Conservation (phyloP, 441 rosid species). For the Francoa sonchifolia region DNA sequence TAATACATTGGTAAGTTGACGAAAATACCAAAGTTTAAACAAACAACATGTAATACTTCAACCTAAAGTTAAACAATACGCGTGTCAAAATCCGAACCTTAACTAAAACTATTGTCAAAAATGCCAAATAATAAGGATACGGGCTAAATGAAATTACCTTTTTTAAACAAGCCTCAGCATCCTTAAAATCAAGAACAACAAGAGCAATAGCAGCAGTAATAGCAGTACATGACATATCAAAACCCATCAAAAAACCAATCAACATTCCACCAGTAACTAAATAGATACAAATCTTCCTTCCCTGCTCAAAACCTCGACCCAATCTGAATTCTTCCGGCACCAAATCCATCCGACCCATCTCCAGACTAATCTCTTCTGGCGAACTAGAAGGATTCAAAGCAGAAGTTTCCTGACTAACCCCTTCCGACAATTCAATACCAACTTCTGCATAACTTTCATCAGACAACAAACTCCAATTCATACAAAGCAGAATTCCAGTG, state of each 20-base stretch:
- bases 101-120: too few species aligned
- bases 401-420: constrained; percentile 26
- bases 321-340: neutral
- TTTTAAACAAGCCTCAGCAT: constrained; percentile 58
- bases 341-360: constrained; percentile 8
- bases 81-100: too few species aligned
- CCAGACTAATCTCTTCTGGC: constrained; percentile 21
- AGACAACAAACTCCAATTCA: constrained; percentile 52
- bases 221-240: constrained; percentile 82
- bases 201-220: constrained; percentile 73
- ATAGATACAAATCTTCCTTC: constrained; percentile 32
- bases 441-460: constrained; percentile 35
- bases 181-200: constrained; percentile 66
- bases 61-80: too few species aligned
- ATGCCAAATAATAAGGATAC: too few species aligned
- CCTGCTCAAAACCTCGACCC: constrained; percentile 8
- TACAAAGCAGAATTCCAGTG: constrained; percentile 31
- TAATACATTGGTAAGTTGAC: too few species aligned
- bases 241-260: constrained; percentile 44
- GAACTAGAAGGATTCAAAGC: constrained; percentile 41
- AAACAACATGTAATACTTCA: too few species aligned
- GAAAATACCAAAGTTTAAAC: too few species aligned
- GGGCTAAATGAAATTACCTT: too few species aligned
- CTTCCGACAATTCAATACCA: constrained; percentile 23
- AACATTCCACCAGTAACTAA: constrained; percentile 54